Percentiles rank a stretch among this genome's conserved stretches.
phyloP scores from a whole-genome alignment of 805 yeast species.

The Clavispora fructus region DNA sequence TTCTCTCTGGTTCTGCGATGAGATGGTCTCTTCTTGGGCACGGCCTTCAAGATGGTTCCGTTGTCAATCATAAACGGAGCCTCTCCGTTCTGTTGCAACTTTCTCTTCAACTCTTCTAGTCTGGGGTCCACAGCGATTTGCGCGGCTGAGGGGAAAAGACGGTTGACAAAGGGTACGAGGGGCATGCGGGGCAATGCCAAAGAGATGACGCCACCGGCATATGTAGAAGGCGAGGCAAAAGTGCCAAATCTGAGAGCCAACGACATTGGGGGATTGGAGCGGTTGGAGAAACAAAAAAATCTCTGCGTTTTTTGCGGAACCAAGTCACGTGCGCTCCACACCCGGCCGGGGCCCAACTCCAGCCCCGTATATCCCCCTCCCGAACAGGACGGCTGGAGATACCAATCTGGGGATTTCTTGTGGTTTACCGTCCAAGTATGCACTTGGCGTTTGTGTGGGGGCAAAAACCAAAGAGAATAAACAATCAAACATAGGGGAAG shows the following conservation, averaged over 20 bases:
- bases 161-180: constrained; percentile 9
- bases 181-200: constrained; percentile 12
- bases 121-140: constrained; percentile 17
- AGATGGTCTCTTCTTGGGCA: constrained; percentile 90
- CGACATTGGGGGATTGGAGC: constrained; percentile 15
- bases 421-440: no score
- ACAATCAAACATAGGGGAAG: no score
- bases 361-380: no score
- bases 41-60: constrained; percentile 75
- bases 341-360: neutral
- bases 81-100: constrained; percentile 29
- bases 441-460: no score
- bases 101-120: constrained; percentile 34
- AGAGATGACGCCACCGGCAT: constrained; percentile 5
- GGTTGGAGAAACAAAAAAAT: neutral
- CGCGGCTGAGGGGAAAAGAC: constrained; percentile 10
- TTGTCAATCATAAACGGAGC: constrained; percentile 48
- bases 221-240: constrained; percentile 3
- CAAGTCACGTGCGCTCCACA: neutral
- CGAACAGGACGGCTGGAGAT: no score
- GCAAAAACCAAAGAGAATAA: no score
- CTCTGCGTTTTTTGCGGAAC: neutral
- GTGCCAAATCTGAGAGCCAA: constrained; percentile 20
- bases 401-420: no score
- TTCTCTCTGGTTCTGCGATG: constrained; percentile 81